A percentile compares a stretch with the other conserved stretches of the same genome.
Conservation (phyloP, 192 early-diverging fungal species). For the Pilaira anomala region DNA sequence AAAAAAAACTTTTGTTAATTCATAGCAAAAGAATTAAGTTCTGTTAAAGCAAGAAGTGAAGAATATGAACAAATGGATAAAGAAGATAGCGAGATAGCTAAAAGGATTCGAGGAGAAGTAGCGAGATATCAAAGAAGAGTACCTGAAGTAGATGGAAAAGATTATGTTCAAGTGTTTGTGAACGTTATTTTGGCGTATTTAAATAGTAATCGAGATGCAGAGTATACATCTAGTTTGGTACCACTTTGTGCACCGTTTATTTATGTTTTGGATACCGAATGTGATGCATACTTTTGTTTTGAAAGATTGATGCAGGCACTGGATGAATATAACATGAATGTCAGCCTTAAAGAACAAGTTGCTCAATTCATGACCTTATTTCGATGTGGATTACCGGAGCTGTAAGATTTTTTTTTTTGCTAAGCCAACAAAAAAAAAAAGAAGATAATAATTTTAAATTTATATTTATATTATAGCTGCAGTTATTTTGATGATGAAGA, state of each 20-base stretch:
- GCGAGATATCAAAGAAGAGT: constrained; percentile 56
- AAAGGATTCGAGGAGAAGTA: constrained; percentile 78
- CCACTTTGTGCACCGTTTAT: constrained; percentile 80
- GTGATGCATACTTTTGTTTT: constrained; percentile 78
- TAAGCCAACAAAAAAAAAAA: constrained; percentile 17
- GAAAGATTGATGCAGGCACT: constrained; percentile 64
- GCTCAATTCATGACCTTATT: constrained; percentile 85
- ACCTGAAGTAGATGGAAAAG: not conserved
- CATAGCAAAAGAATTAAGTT: constrained; percentile 62
- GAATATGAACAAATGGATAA: constrained; percentile 72
- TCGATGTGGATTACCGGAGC: constrained; percentile 76
- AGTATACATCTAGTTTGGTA: constrained; percentile 73
- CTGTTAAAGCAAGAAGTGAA: constrained; percentile 49
- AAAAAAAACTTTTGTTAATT: not conserved
- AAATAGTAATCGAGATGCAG: constrained; percentile 67
- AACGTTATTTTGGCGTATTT: constrained; percentile 81
- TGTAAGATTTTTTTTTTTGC: constrained; percentile 48
- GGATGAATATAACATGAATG: constrained; percentile 61
- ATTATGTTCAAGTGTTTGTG: constrained; percentile 55
- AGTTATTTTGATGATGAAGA: constrained; percentile 94
- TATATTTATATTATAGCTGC: constrained; percentile 35
- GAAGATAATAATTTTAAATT: constrained; percentile 14
- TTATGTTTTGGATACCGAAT: constrained; percentile 64
- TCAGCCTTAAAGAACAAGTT: constrained; percentile 67
- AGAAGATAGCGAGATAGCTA: constrained; percentile 55